Evolutionary conservation across 2,329 filamentous ascomycete species (phyloP), one percentile per base, ranked within the genome.

Genomic region (Lithohypha guttulata): DNA sequence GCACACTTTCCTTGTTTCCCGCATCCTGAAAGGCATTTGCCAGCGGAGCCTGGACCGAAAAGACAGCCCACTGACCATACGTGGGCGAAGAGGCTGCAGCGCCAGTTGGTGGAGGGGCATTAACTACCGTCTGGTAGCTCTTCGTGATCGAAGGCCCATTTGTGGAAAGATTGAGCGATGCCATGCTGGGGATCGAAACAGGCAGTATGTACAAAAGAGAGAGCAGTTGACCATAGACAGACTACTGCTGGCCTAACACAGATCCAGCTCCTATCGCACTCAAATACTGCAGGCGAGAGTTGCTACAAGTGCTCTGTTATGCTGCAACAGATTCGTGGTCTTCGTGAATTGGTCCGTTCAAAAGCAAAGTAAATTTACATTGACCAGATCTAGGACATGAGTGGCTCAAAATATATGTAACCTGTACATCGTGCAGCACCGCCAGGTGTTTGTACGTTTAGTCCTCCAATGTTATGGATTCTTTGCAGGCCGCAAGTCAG

Each of bases 1-100:
- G 68, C 1, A 95, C 76, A 60, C 89, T 96, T 65, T 96, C 89
- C 66, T 95, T 96, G 50, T 77, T 71, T 26, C 75, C 80, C 42
- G 75, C 71, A 57, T 91, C 84, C 63, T 94, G 85, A 61, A 98
- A 98, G 43, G 87, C 87, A 65, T 82, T 96, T 58, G 85, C 73
- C 27, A 98, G 75, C 39, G 91, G 91, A 44, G 89, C 84, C 59
- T 91, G 84, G 27, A 98, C 91, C 6, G 84, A 83, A 65, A 93
- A 94, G 45, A 98, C 69, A 14, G 85, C 89, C 91, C 91, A 98
- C 68, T 89, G 84, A 47, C 76, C 86, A 56, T 83, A 84, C 33
- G 86, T 94, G 26, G 84, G 73, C 33, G 87, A 94, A 57, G 69
- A 70, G 7, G 73, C 68, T 42, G 71, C 68, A 32, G 69, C 56